phyloP scores from a whole-genome alignment of 352 stramenopile genomes.

The Peronospora farinosa region DNA sequence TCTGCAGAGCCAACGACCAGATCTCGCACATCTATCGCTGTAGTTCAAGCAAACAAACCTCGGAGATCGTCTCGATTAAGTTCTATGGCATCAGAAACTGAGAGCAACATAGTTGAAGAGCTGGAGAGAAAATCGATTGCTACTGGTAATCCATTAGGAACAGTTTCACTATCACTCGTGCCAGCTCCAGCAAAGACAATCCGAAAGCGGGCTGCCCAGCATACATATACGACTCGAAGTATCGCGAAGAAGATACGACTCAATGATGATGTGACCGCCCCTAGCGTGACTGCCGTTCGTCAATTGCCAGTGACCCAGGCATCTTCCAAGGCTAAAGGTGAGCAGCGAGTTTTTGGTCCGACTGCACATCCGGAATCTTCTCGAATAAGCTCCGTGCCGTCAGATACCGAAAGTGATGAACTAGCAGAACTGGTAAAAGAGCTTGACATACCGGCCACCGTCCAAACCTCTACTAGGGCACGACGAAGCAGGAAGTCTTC shows the following conservation, averaged over 20 bases:
- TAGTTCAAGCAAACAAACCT: background rate
- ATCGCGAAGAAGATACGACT: slow-evolving; percentile 10
- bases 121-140: slow-evolving; percentile 27
- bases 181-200: background rate
- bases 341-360: slow-evolving; percentile 4
- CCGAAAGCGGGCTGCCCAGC: slow-evolving; percentile 5
- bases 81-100: slow-evolving; percentile 18
- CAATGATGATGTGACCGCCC: slow-evolving; percentile 2
- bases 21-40: background rate
- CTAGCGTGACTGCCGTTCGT: background rate
- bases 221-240: slow-evolving; percentile 8
- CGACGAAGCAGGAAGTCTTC: background rate
- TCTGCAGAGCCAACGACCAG: slow-evolving; percentile 1
- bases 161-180: background rate
- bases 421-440: slow-evolving; percentile 43
- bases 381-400: slow-evolving; percentile 19
- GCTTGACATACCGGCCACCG: slow-evolving; percentile 19
- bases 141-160: slow-evolving; percentile 6
- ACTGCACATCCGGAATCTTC: slow-evolving; percentile 7
- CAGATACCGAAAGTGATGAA: slow-evolving; percentile 43
- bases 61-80: slow-evolving; percentile 17
- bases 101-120: slow-evolving; percentile 31
- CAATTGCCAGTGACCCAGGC: slow-evolving; percentile 1
- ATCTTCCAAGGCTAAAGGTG: background rate
- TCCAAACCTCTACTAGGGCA: background rate